phyloP scores from a whole-genome alignment of 2,329 filamentous ascomycete species.

The Penicillium sp. region DNA sequence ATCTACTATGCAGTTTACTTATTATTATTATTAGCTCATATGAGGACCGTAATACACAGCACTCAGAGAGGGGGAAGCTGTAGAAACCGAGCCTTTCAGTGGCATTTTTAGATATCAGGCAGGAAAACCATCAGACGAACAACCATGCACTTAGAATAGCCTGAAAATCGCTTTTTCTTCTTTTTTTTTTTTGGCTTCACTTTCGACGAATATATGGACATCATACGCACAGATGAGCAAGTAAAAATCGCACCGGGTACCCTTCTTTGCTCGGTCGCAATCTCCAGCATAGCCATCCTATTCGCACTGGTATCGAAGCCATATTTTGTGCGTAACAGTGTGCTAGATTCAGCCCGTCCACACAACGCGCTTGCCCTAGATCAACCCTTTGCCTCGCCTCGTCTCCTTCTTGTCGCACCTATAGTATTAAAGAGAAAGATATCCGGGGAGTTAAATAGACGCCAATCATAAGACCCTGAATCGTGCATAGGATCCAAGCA shows the following conservation, averaged over 20 bases:
- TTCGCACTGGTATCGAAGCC: constrained; percentile 32
- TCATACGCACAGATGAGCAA: constrained; percentile 29
- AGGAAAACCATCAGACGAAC: not conserved
- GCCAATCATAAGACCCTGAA: constrained; percentile 48
- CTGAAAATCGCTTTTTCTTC: constrained; percentile 20
- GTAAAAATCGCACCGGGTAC: constrained; percentile 30
- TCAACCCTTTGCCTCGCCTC: constrained; percentile 37
- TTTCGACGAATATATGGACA: constrained; percentile 28
- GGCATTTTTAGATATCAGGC: not conserved
- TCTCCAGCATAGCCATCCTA: constrained; percentile 33
- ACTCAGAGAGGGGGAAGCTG: not conserved
- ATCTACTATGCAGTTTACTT: not conserved
- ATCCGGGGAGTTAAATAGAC: constrained; percentile 46
- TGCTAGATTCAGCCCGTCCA: constrained; percentile 37
- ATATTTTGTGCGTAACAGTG: constrained; percentile 32
- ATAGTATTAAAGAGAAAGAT: constrained; percentile 40
- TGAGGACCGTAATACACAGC: not conserved
- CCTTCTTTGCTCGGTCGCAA: constrained; percentile 26
- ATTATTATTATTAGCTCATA: not conserved
- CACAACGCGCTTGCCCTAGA: constrained; percentile 34
- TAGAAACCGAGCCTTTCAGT: not conserved
- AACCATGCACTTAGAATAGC: not conserved
- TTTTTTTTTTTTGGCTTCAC: constrained; percentile 30
- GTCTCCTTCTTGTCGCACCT: constrained; percentile 41
- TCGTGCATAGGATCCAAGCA: constrained; percentile 40